Base-by-base conservation (phyloP, 2,329 filamentous ascomycete genomes). In the Aspergillus vadensis region DNA sequence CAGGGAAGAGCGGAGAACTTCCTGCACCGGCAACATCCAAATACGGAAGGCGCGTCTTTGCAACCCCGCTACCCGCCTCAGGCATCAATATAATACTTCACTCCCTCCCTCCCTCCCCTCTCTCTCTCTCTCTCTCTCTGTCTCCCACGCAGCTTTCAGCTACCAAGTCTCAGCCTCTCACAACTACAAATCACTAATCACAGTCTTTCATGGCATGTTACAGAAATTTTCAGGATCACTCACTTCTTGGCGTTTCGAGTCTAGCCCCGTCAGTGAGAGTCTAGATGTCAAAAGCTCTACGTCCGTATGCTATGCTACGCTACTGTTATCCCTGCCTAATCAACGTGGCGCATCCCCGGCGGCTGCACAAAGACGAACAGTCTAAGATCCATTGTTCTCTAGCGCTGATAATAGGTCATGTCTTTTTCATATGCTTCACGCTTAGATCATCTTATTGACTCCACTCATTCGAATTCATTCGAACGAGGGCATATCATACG, bases 401-500 rank as follows among this genome's bases (percentile, higher is more conserved):
- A 32, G 6, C 23, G 23, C 43, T 55, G 47, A 55, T 30, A 15
- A 55, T 44, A 5, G 50, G 9, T 21, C 15, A 41, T 55, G 15
- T 9, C 15, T 19, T 7, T 17, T 12, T 27, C 25, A 25, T 9
- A 14, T 21, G 38, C 30, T 17, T 5, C 43, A 30, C 17, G n/a
- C 30, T 32, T 14, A 17, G 3, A 30, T 53, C 32, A 39, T 25
- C 12, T 25, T 2, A 12, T 36, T 36, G 32, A 21, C 10, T 44
- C 17, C 14, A 21, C 9, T 44, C 17, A n/a, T 19, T 15, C 15
- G 8, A 15, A 25, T 8, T 53, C 17, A 60, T 14, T 59, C 39
- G 5, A 62, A 62, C 17, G 39, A 43, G 23, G 60, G 57, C 30
- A 79, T 70, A 57, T 82, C 79, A 72, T 85, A 86, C 38, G 80